phyloP scores from a whole-genome alignment of 2,329 filamentous ascomycete species.

The Lojkania enalia region DNA sequence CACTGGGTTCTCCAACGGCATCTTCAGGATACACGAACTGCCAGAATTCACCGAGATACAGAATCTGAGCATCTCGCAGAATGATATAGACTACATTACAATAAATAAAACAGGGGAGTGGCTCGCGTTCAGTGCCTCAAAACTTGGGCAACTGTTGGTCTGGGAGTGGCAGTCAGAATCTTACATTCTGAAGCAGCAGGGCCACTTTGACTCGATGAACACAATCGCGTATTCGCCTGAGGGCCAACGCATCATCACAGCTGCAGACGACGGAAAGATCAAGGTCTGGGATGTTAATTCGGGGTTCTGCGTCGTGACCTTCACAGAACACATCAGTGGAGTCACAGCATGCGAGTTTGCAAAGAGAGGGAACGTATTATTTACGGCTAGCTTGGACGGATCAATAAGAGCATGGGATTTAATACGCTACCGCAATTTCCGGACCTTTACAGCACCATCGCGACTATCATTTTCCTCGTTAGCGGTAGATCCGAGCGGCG shows the following conservation, averaged over 20 bases:
- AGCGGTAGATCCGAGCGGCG: slow-evolving; percentile 94
- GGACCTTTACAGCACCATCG: slow-evolving; percentile 93
- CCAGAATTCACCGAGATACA: slow-evolving; percentile 96
- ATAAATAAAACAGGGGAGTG: slow-evolving; percentile 95
- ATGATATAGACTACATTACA: slow-evolving; percentile 91
- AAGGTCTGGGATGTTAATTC: slow-evolving; percentile 98
- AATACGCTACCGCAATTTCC: slow-evolving; percentile 93
- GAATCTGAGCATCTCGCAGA: slow-evolving; percentile 87
- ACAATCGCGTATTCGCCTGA: slow-evolving; percentile 90
- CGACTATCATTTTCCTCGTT: slow-evolving; percentile 90
- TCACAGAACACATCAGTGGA: slow-evolving; percentile 93
- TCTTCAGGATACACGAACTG: slow-evolving; percentile 93
- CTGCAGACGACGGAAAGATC: slow-evolving; percentile 95
- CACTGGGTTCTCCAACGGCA: slow-evolving; percentile 90
- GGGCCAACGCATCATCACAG: slow-evolving; percentile 88
- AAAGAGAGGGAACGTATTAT: slow-evolving; percentile 92
- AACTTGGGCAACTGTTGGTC: slow-evolving; percentile 91
- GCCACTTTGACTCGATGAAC: slow-evolving; percentile 96
- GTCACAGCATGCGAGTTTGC: slow-evolving; percentile 95
- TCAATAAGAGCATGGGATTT: slow-evolving; percentile 96
- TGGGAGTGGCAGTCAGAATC: slow-evolving; percentile 99
- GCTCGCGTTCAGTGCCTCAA: slow-evolving; percentile 95
- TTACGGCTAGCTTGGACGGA: slow-evolving; percentile 92
- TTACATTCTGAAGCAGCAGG: slow-evolving; percentile 97
- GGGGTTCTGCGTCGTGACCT: slow-evolving; percentile 96